Conservation (phyloP, 2,329 filamentous ascomycete genomes). For the Elsinoe australis region DNA sequence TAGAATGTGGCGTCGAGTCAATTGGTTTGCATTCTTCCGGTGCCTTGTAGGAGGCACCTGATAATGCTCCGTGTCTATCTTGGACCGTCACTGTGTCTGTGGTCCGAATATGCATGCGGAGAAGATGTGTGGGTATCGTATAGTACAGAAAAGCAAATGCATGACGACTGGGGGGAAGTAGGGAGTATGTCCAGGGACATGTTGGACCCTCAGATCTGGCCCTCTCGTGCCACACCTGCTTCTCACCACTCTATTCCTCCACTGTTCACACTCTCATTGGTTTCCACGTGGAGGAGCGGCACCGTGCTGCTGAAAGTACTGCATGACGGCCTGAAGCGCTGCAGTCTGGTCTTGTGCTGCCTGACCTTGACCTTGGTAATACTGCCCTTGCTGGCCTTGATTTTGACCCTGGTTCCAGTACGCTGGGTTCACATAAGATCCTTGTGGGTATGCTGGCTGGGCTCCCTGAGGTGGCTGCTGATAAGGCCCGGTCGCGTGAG, state of each 20-base stretch:
- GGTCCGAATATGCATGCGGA: too few relatives aligned
- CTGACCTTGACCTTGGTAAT: constrained; percentile 2
- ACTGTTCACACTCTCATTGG: neutral
- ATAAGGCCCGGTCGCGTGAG: neutral
- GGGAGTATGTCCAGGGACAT: neutral
- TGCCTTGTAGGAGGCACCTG: too few relatives aligned
- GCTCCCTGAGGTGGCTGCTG: neutral
- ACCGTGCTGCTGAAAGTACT: constrained; percentile 4
- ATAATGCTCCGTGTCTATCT: constrained; percentile 1
- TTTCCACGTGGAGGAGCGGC: neutral
- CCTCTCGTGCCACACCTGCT: too few relatives aligned
- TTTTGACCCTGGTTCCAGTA: neutral
- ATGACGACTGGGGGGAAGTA: neutral
- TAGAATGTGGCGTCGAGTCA: constrained; percentile 14
- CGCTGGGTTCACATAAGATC: neutral
- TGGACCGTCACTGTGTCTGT: too few relatives aligned
- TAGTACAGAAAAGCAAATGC: constrained; percentile 12
- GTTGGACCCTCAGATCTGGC: too few relatives aligned
- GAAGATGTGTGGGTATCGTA: constrained; percentile 14
- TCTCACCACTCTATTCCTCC: too few relatives aligned
- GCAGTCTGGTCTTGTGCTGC: constrained; percentile 5
- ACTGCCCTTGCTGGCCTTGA: neutral
- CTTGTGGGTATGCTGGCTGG: neutral
- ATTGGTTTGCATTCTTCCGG: neutral
- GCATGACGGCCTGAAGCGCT: constrained; percentile 6